Evolutionary conservation across 1,284 basidiomycete species (phyloP).

Genomic region (Stereum hirsutum): DNA sequence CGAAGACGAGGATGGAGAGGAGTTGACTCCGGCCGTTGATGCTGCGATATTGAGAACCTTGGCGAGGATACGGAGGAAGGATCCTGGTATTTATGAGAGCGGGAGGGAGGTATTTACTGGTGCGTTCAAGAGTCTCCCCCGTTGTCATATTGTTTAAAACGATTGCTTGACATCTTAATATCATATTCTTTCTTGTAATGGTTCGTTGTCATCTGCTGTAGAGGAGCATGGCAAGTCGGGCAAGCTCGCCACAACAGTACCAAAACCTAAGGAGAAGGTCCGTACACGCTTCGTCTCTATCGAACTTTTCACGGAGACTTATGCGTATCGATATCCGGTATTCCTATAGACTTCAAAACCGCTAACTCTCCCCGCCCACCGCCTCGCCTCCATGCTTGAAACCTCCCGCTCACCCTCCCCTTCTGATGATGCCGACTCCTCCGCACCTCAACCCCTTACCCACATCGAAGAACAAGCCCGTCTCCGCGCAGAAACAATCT

Average conservation of each 20-base stretch:
- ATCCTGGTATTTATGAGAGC: conserved; percentile 78
- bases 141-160: neutral
- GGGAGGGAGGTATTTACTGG: conserved; percentile 71
- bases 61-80: conserved; percentile 76
- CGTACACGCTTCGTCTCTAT: neutral
- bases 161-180: neutral
- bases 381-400: conserved; percentile 45
- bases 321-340: neutral
- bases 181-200: neutral
- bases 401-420: conserved; percentile 46
- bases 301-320: neutral
- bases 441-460: conserved; percentile 35
- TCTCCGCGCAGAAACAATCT: conserved; percentile 77
- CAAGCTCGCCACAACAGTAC: conserved; percentile 12
- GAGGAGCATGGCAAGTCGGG: conserved; percentile 57
- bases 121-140: conserved; percentile 20
- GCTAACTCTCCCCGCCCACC: conserved; percentile 51
- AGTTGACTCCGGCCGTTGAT: conserved; percentile 91
- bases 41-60: conserved; percentile 92
- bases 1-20: conserved; percentile 94
- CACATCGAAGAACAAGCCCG: conserved; percentile 74
- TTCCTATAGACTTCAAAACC: conserved; percentile 41
- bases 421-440: conserved; percentile 16
- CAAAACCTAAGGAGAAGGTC: conserved; percentile 37
- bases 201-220: conserved; percentile 17